Percentiles rank a stretch among this genome's conserved stretches.
Evolutionary conservation across 2,329 filamentous ascomycete genomes (phyloP).

Genomic region (Tolypocladium tundrense): DNA sequence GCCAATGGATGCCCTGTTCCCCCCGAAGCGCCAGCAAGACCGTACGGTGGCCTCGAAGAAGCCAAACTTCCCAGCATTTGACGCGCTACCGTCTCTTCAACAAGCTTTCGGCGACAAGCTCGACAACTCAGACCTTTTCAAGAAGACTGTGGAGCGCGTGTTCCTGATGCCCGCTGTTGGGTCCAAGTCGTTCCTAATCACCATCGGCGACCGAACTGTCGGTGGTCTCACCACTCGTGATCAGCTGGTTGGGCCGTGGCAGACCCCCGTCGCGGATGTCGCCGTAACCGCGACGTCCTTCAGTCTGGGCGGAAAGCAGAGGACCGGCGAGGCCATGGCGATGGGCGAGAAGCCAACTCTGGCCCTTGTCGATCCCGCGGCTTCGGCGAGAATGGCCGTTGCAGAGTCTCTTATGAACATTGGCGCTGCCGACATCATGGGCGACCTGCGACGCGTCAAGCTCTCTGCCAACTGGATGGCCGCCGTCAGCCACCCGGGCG

Average conservation of each 20-base stretch:
- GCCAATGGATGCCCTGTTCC: conserved; percentile 81
- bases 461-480: conserved; percentile 99
- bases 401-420: conserved; percentile 90
- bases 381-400: conserved; percentile 93
- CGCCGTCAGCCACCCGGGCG: conserved; percentile 84
- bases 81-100: conserved; percentile 54
- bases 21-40: conserved; percentile 74
- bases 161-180: conserved; percentile 80
- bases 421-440: conserved; percentile 62
- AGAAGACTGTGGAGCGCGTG: conserved; percentile 67
- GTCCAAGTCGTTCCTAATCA: conserved; percentile 96
- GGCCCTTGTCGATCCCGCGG: conserved; percentile 78
- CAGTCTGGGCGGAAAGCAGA: conserved; percentile 51
- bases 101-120: conserved; percentile 48
- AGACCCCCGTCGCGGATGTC: conserved; percentile 86
- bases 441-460: conserved; percentile 67
- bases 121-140: conserved; percentile 41
- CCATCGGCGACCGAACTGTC: conserved; percentile 86
- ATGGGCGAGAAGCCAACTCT: conserved; percentile 90
- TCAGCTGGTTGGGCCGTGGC: conserved; percentile 96
- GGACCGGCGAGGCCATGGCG: conserved; percentile 89
- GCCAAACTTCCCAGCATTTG: conserved; percentile 58
- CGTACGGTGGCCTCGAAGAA: conserved; percentile 62
- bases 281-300: conserved; percentile 84
- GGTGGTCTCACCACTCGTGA: conserved; percentile 82